Percentiles rank a stretch among this genome's conserved stretches.
These are phyloP conservation scores for Leccinellum albellum DNA, from an alignment of 768 basidiomycete genomes.

Conservation along the genomic window DNA sequence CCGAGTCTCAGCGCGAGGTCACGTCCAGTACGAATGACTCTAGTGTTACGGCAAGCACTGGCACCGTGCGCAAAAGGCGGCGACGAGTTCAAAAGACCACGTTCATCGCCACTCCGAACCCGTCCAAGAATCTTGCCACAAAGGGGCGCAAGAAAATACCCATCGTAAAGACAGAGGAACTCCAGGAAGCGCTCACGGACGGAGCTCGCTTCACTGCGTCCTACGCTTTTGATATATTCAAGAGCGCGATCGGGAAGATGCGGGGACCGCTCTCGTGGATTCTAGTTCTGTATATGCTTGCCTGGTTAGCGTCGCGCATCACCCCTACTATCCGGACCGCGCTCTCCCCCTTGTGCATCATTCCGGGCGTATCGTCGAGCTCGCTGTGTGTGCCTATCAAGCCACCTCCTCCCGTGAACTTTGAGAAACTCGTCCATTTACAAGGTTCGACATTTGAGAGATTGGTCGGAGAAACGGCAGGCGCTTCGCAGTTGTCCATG, in stretches of 20 bases:
- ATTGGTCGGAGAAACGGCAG: slow-evolving; percentile 54
- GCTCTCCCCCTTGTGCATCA: slow-evolving; percentile 55
- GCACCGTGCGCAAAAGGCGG: slow-evolving; percentile 28
- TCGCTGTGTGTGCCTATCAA: slow-evolving; percentile 36
- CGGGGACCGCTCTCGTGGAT: slow-evolving; percentile 54
- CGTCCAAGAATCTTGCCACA: slow-evolving; percentile 15
- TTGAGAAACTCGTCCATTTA: slow-evolving; percentile 54
- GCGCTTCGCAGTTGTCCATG: slow-evolving; percentile 56
- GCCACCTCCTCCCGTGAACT: slow-evolving; percentile 46
- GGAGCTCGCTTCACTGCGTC: slow-evolving; percentile 27
- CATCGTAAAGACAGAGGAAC: slow-evolving; percentile 25
- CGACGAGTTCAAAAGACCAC: slow-evolving; percentile 18
- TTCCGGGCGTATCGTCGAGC: slow-evolving; percentile 55
- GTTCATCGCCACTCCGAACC: slow-evolving; percentile 16
- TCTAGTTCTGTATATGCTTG: slow-evolving; percentile 49
- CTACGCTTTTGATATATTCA: slow-evolving; percentile 51
- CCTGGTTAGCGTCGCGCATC: slow-evolving; percentile 40
- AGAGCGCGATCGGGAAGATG: slow-evolving; percentile 45
- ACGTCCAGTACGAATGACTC: slow-evolving; percentile 5
- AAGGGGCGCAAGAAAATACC: slow-evolving; percentile 28
- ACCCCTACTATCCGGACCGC: slow-evolving; percentile 42
- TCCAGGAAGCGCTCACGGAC: slow-evolving; percentile 19
- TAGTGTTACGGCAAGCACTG: slow-evolving; percentile 1
- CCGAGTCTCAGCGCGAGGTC: slow-evolving; percentile 10
- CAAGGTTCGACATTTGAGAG: slow-evolving; percentile 63